Conservation (phyloP, 2,329 filamentous ascomycete species). For the Phoma sp. region DNA sequence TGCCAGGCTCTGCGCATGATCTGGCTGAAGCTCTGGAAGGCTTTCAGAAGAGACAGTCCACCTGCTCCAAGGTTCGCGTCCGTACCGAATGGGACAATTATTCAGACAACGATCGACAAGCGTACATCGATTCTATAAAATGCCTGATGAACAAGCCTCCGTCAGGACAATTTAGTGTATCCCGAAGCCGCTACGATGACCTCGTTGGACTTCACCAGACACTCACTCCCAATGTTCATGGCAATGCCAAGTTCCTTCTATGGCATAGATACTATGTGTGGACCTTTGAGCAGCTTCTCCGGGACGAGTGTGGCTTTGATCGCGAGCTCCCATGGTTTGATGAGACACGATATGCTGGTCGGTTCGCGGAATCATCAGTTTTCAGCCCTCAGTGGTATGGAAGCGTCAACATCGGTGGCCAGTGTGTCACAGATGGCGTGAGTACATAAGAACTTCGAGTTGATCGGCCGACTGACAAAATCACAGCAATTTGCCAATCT, state of each 20-base stretch:
- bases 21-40: not conserved
- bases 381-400: slow-evolving; percentile 41
- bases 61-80: slow-evolving; percentile 34
- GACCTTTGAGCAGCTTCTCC: slow-evolving; percentile 52
- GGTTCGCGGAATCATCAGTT: slow-evolving; percentile 37
- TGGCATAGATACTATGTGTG: slow-evolving; percentile 54
- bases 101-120: slow-evolving; percentile 27
- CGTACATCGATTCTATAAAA: slow-evolving; percentile 36
- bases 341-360: slow-evolving; percentile 42
- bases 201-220: slow-evolving; percentile 42
- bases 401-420: slow-evolving; percentile 29
- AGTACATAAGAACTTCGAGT: slow-evolving; percentile 16
- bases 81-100: slow-evolving; percentile 41
- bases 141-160: slow-evolving; percentile 34
- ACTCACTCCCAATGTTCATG: slow-evolving; percentile 41
- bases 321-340: slow-evolving; percentile 49
- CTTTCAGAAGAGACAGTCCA: slow-evolving; percentile 4
- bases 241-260: slow-evolving; percentile 47
- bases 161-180: slow-evolving; percentile 31
- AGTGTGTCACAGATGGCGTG: slow-evolving; percentile 44
- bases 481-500: slow-evolving; percentile 41
- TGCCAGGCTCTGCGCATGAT: not conserved
- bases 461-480: not conserved
- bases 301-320: slow-evolving; percentile 51
- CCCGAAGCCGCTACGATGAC: slow-evolving; percentile 43